Base-by-base conservation (phyloP, 2,329 filamentous ascomycete genomes). In the Stagonosporopsis vannaccii region DNA sequence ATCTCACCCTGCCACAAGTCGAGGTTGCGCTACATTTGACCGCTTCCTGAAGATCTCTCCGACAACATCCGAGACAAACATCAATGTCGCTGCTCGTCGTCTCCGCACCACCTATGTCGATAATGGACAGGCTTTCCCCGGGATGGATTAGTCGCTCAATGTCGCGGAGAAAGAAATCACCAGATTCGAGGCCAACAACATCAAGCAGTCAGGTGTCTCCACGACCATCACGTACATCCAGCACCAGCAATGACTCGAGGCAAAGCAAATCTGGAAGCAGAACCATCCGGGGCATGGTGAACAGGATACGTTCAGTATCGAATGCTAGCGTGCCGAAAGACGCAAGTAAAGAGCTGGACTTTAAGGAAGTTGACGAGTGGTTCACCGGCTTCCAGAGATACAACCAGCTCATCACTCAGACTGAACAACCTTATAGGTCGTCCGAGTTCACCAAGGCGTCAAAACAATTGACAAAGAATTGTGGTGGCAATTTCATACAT, bases 321-420 rank as follows among this genome's bases (percentile, higher is more conserved):
- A 70, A 53, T 30, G 65, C 66, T 19, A 70, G 64, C 43, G 35
- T 59, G 6, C 42, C 58, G 22, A 63, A 62, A 37, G 57, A 58
- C 26, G 53, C 58, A 19, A 66, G 56, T 17, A 60, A 61, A 57
- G 62, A 67, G 40, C 36, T 56, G 26, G 65, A 69, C 17, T 65
- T 73, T 44, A 67, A 66, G 49, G 51, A 68, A 17, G 56, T 71
- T 6, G 62, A 69, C 19, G 64, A 69, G 52, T 74, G 71, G 71
- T 69, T 67, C 22, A 46, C 59, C 17, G 71, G 67, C 7, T 74
- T 74, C 52, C 61, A 63, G 35, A 62, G 57, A 30, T 75, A 75
- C 53, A 73, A 72, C 52, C 65, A 68, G 35, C 62, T 74, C 2
- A 61, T 73, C 37, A 70, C 69, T 15, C 67, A 48, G 17, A 53